Conservation (phyloP, 306 rosid genomes). For the Dryas alaskensis region DNA sequence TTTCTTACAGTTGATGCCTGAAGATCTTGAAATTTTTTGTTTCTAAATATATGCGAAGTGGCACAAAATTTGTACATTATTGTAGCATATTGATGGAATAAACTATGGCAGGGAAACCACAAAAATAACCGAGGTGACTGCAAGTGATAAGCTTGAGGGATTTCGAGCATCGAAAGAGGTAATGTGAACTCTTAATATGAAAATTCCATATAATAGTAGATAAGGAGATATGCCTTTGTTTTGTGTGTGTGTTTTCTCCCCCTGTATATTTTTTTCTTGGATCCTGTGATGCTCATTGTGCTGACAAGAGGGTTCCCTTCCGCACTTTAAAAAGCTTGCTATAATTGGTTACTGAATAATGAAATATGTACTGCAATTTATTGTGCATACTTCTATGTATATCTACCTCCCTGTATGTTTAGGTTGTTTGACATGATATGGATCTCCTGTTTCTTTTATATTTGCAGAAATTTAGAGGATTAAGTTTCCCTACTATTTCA, state of each 20-base stretch:
- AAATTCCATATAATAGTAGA: neutral
- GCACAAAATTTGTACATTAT: neutral
- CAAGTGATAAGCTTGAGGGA: slow-evolving; percentile 85
- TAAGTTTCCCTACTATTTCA: slow-evolving; percentile 95
- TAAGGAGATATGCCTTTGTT: neutral
- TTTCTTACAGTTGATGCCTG: neutral
- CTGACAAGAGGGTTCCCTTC: neutral
- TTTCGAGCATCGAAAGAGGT: slow-evolving; percentile 98
- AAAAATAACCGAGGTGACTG: slow-evolving; percentile 88
- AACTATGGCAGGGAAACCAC: slow-evolving; percentile 53
- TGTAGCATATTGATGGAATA: slow-evolving; percentile 1
- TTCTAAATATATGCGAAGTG: neutral
- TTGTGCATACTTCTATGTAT: slow-evolving; percentile 7
- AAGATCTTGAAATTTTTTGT: neutral
- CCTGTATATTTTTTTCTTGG: too few species aligned
- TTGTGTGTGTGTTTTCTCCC: neutral
- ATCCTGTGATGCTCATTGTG: too few species aligned
- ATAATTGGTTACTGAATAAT: slow-evolving; percentile 6
- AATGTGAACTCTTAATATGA: slow-evolving; percentile 19
- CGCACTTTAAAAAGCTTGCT: neutral
- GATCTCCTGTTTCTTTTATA: slow-evolving; percentile 11
- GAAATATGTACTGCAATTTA: slow-evolving; percentile 7
- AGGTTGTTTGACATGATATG: slow-evolving; percentile 11
- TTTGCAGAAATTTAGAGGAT: slow-evolving; percentile 86
- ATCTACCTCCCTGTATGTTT: neutral